These are phyloP conservation scores for Ophioceras dolichostomum DNA, from an alignment of 2,329 filamentous ascomycete species.

Conservation along the genomic window DNA sequence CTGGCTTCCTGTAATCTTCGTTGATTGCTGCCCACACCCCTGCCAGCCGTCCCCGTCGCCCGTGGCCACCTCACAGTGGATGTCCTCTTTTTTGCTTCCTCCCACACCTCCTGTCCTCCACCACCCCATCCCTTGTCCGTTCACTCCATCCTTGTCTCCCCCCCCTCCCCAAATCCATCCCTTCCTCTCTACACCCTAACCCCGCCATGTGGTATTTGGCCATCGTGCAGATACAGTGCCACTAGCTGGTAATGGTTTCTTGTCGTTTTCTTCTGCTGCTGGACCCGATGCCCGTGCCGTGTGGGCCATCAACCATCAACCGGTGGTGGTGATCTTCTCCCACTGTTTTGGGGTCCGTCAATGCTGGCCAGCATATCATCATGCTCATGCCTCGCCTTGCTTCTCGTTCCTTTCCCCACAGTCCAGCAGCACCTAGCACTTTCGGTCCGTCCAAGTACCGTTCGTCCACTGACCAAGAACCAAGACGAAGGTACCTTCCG, in stretches of 20 bases:
- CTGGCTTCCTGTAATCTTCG: not conserved
- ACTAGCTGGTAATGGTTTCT: too few relatives aligned
- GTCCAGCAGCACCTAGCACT: conserved; percentile 14
- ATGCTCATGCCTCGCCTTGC: conserved; percentile 20
- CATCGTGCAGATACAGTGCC: too few relatives aligned
- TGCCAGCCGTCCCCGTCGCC: not conserved
- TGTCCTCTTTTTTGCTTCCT: not conserved
- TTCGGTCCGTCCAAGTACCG: conserved; percentile 27
- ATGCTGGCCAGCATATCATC: conserved; percentile 23
- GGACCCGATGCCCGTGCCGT: conserved; percentile 18
- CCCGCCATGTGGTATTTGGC: conserved; percentile 22
- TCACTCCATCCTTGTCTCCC: conserved; percentile 10
- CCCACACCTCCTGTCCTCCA: not conserved
- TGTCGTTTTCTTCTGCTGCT: not conserved
- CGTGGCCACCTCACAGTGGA: not conserved
- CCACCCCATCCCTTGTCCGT: not conserved
- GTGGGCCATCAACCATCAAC: conserved; percentile 18
- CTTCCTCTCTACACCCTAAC: conserved; percentile 15
- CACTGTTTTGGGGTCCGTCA: conserved; percentile 21
- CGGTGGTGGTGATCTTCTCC: conserved; percentile 20
- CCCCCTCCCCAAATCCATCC: conserved; percentile 16
- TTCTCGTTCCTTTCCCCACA: conserved; percentile 17
- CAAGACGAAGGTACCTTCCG: conserved; percentile 11
- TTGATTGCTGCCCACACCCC: not conserved
- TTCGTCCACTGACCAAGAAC: conserved; percentile 19